Percentiles rank a stretch among this genome's conserved stretches.
Conservation (phyloP, 257 asterid species). For the Gynochthodes officinalis region DNA sequence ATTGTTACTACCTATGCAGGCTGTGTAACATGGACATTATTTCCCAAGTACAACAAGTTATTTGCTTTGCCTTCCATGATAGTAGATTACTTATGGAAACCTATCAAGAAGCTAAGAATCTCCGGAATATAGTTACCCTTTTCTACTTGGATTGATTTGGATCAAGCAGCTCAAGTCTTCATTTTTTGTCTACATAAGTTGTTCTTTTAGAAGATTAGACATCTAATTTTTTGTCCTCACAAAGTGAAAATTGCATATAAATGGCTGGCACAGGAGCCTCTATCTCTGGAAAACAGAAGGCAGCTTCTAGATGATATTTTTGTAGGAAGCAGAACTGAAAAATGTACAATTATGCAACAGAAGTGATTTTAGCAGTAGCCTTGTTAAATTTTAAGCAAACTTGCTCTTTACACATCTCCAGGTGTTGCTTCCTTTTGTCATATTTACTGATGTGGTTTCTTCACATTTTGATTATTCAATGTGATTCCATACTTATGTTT, state of each 20-base stretch:
- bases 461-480: too few species aligned
- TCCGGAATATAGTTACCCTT: conserved; percentile 86
- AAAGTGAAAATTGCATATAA: not conserved
- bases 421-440: too few species aligned
- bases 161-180: not conserved
- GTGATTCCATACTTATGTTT: too few species aligned
- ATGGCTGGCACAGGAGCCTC: not conserved
- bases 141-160: conserved; percentile 68
- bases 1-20: too few species aligned
- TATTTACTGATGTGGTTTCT: too few species aligned
- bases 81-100: conserved; percentile 92
- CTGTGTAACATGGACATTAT: too few species aligned
- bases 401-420: too few species aligned
- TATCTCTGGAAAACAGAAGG: too few species aligned
- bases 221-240: not conserved
- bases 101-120: conserved; percentile 85
- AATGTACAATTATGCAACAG: not conserved
- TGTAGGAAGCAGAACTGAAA: too few species aligned
- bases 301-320: not conserved
- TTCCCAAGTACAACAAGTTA: conserved; percentile 96
- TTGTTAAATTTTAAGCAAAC: too few species aligned
- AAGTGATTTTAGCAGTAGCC: not conserved
- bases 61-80: conserved; percentile 93
- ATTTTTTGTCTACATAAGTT: conserved; percentile 22
- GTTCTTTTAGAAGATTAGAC: too few species aligned